phyloP scores from a whole-genome alignment of 2,329 filamentous ascomycete species.

The Paracoccidioides lutzii region DNA sequence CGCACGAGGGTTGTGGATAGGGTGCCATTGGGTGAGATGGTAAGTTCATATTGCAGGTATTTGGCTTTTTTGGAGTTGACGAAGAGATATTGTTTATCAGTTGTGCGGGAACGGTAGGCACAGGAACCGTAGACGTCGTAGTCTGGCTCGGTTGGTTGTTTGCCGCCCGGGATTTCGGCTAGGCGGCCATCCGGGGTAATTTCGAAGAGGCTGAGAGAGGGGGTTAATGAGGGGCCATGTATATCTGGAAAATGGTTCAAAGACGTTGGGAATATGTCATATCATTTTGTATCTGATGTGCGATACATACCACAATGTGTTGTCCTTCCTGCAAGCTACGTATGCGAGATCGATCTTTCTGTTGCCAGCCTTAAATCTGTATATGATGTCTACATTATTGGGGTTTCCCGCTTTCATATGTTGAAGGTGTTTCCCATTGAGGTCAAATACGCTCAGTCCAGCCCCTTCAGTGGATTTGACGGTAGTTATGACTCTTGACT shows the following conservation, averaged over 20 bases:
- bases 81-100: slow-evolving; percentile 41
- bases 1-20: slow-evolving; percentile 38
- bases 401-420: slow-evolving; percentile 35
- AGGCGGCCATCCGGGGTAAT: slow-evolving; percentile 37
- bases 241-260: too few species aligned
- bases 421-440: slow-evolving; percentile 38
- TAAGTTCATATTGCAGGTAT: slow-evolving; percentile 43
- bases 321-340: slow-evolving; percentile 39
- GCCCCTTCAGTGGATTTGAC: slow-evolving; percentile 39
- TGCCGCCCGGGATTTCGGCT: slow-evolving; percentile 32
- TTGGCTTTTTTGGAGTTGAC: slow-evolving; percentile 42
- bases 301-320: slow-evolving; percentile 39
- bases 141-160: slow-evolving; percentile 34
- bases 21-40: slow-evolving; percentile 27
- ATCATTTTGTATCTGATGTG: too few species aligned
- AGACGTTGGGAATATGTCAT: too few species aligned
- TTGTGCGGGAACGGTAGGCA: slow-evolving; percentile 37
- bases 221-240: background rate
- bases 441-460: slow-evolving; percentile 39
- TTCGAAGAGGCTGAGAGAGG: slow-evolving; percentile 35
- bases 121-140: slow-evolving; percentile 43
- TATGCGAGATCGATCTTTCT: slow-evolving; percentile 37
- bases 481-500: slow-evolving; percentile 41
- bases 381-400: slow-evolving; percentile 45
- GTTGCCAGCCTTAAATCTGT: slow-evolving; percentile 34